These are phyloP conservation scores for Teratosphaeria viscida DNA, from an alignment of 2,329 filamentous ascomycete genomes.

Conservation along the genomic window DNA sequence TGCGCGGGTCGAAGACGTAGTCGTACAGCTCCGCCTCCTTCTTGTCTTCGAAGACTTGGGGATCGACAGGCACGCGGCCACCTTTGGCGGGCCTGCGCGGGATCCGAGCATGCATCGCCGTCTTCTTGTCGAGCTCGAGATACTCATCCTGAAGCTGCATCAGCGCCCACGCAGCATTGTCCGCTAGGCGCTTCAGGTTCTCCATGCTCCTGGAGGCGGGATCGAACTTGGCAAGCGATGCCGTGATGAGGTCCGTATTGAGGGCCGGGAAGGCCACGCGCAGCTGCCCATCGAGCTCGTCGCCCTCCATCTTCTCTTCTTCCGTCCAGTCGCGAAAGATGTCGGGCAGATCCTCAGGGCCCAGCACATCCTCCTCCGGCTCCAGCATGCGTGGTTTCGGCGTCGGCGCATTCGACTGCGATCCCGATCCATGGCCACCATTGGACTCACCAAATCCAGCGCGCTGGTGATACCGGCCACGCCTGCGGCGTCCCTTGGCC, in stretches of 20 bases:
- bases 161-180: conserved; percentile 43
- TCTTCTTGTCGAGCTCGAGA: conserved; percentile 43
- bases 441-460: not conserved
- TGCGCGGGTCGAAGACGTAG: conserved; percentile 46
- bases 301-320: conserved; percentile 11
- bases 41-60: conserved; percentile 46
- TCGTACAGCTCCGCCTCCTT: conserved; percentile 53
- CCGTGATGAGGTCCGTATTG: conserved; percentile 32
- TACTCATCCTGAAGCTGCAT: conserved; percentile 51
- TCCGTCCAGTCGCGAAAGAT: conserved; percentile 16
- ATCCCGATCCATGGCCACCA: not conserved
- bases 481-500: not conserved
- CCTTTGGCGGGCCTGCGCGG: conserved; percentile 43
- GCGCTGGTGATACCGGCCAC: not conserved
- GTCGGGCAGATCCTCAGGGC: conserved; percentile 18
- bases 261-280: conserved; percentile 32
- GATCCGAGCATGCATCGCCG: conserved; percentile 40
- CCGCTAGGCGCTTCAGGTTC: conserved; percentile 46
- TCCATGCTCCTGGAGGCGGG: conserved; percentile 36
- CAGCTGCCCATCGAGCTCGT: conserved; percentile 32
- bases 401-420: conserved; percentile 18
- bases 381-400: conserved; percentile 21
- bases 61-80: conserved; percentile 35
- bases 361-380: conserved; percentile 23
- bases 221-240: conserved; percentile 32